Evolutionary conservation across 306 rosid genomes (phyloP).

Genomic region (Quercus rubra): DNA sequence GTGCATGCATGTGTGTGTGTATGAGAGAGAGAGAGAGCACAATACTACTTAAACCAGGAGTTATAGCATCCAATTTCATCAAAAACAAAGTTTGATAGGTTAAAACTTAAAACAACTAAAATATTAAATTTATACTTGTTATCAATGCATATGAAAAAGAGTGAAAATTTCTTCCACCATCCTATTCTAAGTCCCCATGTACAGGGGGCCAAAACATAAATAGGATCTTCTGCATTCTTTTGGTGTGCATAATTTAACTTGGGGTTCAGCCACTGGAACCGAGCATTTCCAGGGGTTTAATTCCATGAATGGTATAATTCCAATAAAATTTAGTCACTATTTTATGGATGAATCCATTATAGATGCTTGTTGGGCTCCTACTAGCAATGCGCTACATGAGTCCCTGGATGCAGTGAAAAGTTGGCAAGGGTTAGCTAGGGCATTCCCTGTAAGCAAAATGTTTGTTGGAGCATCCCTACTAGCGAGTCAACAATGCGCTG

Average conservation of each 20-base stretch:
- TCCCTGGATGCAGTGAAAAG: too few species aligned
- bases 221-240: slow-evolving; percentile 8
- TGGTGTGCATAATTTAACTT: background rate
- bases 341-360: too few species aligned
- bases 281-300: slow-evolving; percentile 2
- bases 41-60: background rate
- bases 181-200: background rate
- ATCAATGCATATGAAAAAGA: background rate
- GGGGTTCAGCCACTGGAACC: background rate
- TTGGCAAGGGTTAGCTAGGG: too few species aligned
- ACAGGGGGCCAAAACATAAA: background rate
- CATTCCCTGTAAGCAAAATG: too few species aligned
- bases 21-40: background rate
- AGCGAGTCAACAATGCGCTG: too few species aligned
- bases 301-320: background rate
- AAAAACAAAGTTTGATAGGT: background rate
- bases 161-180: background rate
- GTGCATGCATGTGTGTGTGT: too few species aligned
- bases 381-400: too few species aligned
- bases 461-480: too few species aligned
- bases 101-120: background rate
- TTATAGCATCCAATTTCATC: background rate
- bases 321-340: background rate
- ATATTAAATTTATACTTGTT: background rate
- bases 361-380: too few species aligned